Evolutionary conservation across 2,329 filamentous ascomycete genomes (phyloP).

Genomic region (Xylariaceae sp.): DNA sequence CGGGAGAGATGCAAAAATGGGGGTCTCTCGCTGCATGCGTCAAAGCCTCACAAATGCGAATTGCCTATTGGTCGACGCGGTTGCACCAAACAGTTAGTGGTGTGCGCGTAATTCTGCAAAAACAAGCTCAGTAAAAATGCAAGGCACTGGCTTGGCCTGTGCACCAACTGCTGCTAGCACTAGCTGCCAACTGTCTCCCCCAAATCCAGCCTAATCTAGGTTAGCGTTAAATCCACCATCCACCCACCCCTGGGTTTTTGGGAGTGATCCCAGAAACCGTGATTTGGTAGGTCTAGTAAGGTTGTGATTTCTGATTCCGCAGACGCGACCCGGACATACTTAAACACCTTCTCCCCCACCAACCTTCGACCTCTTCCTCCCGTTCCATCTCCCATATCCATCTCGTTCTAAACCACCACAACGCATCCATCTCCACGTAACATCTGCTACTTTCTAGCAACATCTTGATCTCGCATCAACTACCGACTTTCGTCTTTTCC

Average conservation of each 20-base stretch:
- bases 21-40: constrained; percentile 17
- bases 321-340: constrained; percentile 44
- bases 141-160: constrained; percentile 13
- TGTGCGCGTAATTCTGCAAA: constrained; percentile 5
- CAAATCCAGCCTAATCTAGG: constrained; percentile 34
- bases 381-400: constrained; percentile 46
- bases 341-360: constrained; percentile 45
- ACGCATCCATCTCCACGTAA: constrained; percentile 33
- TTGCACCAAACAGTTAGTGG: constrained; percentile 6
- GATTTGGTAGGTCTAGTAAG: constrained; percentile 19
- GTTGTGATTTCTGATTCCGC: constrained; percentile 39
- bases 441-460: constrained; percentile 34
- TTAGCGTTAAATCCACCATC: constrained; percentile 35
- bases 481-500: constrained; percentile 31
- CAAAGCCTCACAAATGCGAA: constrained; percentile 23
- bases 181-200: constrained; percentile 14
- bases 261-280: constrained; percentile 30
- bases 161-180: constrained; percentile 1
- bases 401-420: constrained; percentile 40
- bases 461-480: constrained; percentile 28
- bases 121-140: constrained; percentile 5
- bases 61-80: constrained; percentile 17
- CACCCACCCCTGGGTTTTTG: constrained; percentile 27
- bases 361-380: constrained; percentile 43
- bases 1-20: constrained; percentile 15